phyloP scores from a whole-genome alignment of 768 basidiomycete genomes.

The Termitomyces sp. region DNA sequence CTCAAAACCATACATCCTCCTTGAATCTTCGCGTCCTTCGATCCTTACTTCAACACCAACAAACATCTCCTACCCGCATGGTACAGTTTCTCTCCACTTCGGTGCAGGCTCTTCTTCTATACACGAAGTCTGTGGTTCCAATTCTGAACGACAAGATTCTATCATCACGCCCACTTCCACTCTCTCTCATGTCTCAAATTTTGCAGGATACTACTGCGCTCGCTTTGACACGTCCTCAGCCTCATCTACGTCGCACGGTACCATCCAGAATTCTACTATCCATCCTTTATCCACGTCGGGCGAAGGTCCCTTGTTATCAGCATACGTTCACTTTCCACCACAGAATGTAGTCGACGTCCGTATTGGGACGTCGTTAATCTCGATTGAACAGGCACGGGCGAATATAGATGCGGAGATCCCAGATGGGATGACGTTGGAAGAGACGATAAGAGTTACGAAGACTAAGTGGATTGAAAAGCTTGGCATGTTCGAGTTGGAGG shows the following conservation, averaged over 20 bases:
- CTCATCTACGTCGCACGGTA: slow-evolving; percentile 32
- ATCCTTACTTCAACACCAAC: slow-evolving; percentile 47
- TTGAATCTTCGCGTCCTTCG: slow-evolving; percentile 63
- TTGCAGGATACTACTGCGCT: slow-evolving; percentile 55
- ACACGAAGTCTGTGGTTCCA: slow-evolving; percentile 56
- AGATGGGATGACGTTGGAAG: slow-evolving; percentile 38
- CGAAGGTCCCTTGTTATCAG: slow-evolving; percentile 42
- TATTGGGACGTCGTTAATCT: slow-evolving; percentile 75
- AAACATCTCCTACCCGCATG: slow-evolving; percentile 47
- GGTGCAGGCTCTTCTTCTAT: slow-evolving; percentile 19
- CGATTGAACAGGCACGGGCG: slow-evolving; percentile 53
- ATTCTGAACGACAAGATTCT: slow-evolving; percentile 52
- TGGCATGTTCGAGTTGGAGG: slow-evolving; percentile 41
- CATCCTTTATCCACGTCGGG: slow-evolving; percentile 21
- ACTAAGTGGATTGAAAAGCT: slow-evolving; percentile 55
- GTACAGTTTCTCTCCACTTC: slow-evolving; percentile 35
- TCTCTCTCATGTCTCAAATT: slow-evolving; percentile 28
- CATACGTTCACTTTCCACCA: slow-evolving; percentile 42
- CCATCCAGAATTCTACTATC: slow-evolving; percentile 38
- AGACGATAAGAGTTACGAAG: slow-evolving; percentile 42
- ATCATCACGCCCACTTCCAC: slow-evolving; percentile 57
- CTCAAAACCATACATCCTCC: slow-evolving; percentile 47
- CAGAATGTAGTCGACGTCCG: slow-evolving; percentile 47
- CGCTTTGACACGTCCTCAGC: slow-evolving; percentile 38
- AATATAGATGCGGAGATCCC: slow-evolving; percentile 45